A percentile compares a stretch with the other conserved stretches of the same genome.
Evolutionary conservation across 208 protist genomes (phyloP).

Genomic region (Leishmania guyanensis): DNA sequence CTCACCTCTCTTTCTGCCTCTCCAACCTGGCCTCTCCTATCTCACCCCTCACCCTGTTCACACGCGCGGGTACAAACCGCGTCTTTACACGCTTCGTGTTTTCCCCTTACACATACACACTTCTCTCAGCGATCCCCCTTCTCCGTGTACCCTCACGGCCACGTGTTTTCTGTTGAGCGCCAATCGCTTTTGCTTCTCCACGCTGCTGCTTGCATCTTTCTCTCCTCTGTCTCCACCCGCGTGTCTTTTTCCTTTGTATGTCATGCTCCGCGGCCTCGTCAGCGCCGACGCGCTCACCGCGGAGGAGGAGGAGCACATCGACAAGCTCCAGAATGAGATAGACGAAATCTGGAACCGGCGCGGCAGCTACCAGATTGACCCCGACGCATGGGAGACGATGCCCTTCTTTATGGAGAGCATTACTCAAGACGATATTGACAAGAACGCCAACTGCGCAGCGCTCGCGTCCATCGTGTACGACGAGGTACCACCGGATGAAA

Average conservation of each 20-base stretch:
- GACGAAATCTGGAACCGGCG: constrained; percentile 88
- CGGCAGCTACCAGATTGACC: constrained; percentile 85
- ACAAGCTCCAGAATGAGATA: constrained; percentile 77
- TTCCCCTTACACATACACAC: background rate
- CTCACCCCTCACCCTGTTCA: background rate
- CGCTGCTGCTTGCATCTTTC: too few relatives aligned
- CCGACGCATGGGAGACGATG: constrained; percentile 87
- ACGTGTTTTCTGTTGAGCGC: background rate
- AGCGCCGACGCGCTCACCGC: constrained; percentile 43
- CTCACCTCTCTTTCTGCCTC: background rate
- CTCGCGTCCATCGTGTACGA: constrained; percentile 88
- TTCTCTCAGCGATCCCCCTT: background rate
- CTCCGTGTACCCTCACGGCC: background rate
- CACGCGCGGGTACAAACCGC: background rate
- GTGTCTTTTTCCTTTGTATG: background rate
- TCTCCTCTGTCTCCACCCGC: background rate
- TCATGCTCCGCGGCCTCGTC: constrained; percentile 54
- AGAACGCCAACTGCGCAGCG: constrained; percentile 75
- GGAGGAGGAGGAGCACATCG: constrained; percentile 72
- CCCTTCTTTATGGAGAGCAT: constrained; percentile 92
- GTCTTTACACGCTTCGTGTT: background rate
- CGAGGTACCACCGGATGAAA: constrained; percentile 78
- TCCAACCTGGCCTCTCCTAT: background rate
- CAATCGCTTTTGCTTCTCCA: background rate
- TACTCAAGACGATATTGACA: constrained; percentile 78